Base-by-base conservation (phyloP, 139 green algal genomes). In the Pseudopediastrum boryanum region DNA sequence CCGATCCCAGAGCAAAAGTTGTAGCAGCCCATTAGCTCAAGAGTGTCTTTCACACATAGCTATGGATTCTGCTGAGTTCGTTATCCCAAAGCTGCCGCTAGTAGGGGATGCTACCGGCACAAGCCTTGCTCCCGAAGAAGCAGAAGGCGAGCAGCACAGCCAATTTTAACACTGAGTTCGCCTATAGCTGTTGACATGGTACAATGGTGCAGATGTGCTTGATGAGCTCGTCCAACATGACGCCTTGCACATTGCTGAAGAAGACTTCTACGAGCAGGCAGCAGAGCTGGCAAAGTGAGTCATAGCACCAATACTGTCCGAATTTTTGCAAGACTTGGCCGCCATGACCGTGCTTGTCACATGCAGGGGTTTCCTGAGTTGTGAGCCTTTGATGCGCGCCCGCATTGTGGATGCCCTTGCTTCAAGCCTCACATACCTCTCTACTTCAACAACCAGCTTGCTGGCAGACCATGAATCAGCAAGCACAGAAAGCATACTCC, bases 141-240 rank as follows among this genome's bases (percentile, higher is more conserved):
- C 46, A 16, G 50, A 41, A 4, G 16, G 5, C 68, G 63, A 31
- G 27, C 54, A 62, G 44, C 36, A 44, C 3, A 7, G 16, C 13
- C 46, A 56, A 56, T 56, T 12, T 56, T 12, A 16, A 56, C 46
- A 16, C 46, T 16, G 46, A 12, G 46, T 12, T 12, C 16, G 46
- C 46, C 13, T 16, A 56, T 56, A 16, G 46, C 46, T 16, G 46
- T 12, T 56, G 46, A n/a, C 46, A 12, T 12, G 46, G 46, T 56
- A 16, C 0, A 21, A 52, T n/a, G 4, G 5, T 39, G 38, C 54
- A 78, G 71, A 78, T 13, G 35, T 78, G 23, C 54, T 78, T 19
- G 71, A 78, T 43, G 71, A 78, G 2, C 56, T 78, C 13, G 58
- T 39, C 27, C 54, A 78, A 3, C 59, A 78, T 48, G 71, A 78